These are phyloP conservation scores for Mentha longifolia DNA, from an alignment of 257 asterid genomes.

Conservation along the genomic window DNA sequence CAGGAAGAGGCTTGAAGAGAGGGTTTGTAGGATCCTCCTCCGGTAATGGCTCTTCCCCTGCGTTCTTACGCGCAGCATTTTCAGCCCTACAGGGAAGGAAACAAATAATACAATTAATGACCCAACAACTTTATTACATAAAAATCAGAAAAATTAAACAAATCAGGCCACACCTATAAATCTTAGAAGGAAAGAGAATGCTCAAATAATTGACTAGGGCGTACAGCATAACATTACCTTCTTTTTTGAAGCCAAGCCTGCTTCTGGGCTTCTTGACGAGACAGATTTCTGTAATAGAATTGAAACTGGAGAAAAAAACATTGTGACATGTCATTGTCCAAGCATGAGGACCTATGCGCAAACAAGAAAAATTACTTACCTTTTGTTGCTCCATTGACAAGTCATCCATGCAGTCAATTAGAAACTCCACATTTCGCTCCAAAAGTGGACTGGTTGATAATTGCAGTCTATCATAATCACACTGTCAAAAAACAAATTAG, in stretches of 20 bases:
- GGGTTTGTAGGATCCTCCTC: conserved; percentile 96
- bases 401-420: conserved; percentile 98
- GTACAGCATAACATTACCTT: conserved; percentile 51
- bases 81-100: conserved; percentile 60
- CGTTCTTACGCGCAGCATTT: conserved; percentile 71
- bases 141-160: neutral
- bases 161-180: neutral
- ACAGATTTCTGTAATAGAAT: conserved; percentile 86
- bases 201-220: neutral
- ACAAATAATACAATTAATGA: neutral
- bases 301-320: conserved; percentile 64
- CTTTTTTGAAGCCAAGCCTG: conserved; percentile 98
- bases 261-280: conserved; percentile 97
- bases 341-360: conserved; percentile 23
- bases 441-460: conserved; percentile 78
- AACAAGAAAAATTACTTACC: conserved; percentile 47
- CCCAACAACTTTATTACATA: neutral
- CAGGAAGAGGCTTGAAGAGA: conserved; percentile 86
- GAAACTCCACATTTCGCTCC: conserved; percentile 92
- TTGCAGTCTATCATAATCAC: conserved; percentile 92
- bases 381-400: conserved; percentile 92
- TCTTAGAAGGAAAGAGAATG: neutral
- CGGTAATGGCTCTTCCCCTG: conserved; percentile 95
- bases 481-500: conserved; percentile 41
- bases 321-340: conserved; percentile 14